Base-by-base conservation (phyloP, 2,329 filamentous ascomycete genomes). In the Setomelanomma holmii region DNA sequence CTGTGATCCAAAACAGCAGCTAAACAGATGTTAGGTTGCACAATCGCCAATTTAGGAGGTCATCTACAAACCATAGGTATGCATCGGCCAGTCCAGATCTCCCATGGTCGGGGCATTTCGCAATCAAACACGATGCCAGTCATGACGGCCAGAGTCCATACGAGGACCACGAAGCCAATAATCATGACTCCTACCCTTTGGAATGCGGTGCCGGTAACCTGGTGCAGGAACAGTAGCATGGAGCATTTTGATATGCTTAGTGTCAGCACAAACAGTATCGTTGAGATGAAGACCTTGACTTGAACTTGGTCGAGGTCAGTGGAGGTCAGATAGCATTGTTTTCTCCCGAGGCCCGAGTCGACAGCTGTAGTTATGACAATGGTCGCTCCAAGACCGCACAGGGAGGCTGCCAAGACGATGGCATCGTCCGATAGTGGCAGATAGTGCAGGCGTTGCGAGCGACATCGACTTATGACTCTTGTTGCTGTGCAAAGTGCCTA, bases 171-270 rank as follows among this genome's bases (percentile, higher is more conserved):
- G 20, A 51, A 33, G 21, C 61, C 53, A 4, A 65, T 40, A 1
- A 40, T 12, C 23, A 57, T 39, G 12, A 63, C 42, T 4, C 43
- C 51, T n/a, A 49, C 35, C 36, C 49, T 63, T n/a, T 63, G 61
- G 4, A 52, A 5, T 8, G 47, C 51, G 5, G 35, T 57, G 23
- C 60, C 56, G 11, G 61, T 50, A 20, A 68, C 47, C 19, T 53
- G 61, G 12, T 48, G 40, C 2, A 71, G 50, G 41, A 64, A 68
- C 6, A 60, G 40, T 6, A 63, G 44, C 11, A 66, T 57, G 8
- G 66, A 60, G 42, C 61, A 56, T 40, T 69, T 71, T 2, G 67
- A 61, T 16, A 69, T 51, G 34, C 60, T 63, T 10, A 64, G 27
- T 1, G 59, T 55, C 17, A 65, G 19, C 10, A 67, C 42, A 38